Evolutionary conservation across 108 stramenopile species (phyloP).

Genomic region (Mediolabrus comicus): DNA sequence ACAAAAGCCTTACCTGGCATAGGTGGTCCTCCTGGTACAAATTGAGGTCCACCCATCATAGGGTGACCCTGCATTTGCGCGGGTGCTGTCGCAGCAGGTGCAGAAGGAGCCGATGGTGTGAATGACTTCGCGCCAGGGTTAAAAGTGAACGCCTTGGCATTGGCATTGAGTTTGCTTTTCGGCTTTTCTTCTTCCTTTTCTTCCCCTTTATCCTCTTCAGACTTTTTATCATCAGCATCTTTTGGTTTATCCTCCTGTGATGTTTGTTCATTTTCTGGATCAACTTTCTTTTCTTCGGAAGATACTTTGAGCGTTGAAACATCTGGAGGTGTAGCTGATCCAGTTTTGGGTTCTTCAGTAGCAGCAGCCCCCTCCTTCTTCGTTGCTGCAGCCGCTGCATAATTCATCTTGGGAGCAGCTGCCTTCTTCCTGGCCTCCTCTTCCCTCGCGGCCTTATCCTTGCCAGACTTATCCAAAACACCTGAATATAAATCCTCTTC

Average conservation of each 20-base stretch:
- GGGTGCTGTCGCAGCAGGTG: slow-evolving; percentile 22
- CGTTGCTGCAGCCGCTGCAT: slow-evolving; percentile 49
- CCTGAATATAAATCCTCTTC: slow-evolving; percentile 89
- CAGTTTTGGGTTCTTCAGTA: background rate
- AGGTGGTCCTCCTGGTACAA: slow-evolving; percentile 43
- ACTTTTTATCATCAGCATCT: slow-evolving; percentile 19
- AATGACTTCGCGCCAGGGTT: slow-evolving; percentile 81
- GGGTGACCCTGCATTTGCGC: slow-evolving; percentile 18
- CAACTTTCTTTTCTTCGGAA: slow-evolving; percentile 25
- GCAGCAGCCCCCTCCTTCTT: slow-evolving; percentile 31
- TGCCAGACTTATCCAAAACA: slow-evolving; percentile 64
- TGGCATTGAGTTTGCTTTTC: slow-evolving; percentile 77
- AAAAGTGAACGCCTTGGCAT: slow-evolving; percentile 78
- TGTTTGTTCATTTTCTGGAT: background rate
- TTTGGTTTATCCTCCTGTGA: background rate
- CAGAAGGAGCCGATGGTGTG: slow-evolving; percentile 55
- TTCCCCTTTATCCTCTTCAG: slow-evolving; percentile 24
- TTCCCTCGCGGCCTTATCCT: slow-evolving; percentile 37
- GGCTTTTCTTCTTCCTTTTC: slow-evolving; percentile 29
- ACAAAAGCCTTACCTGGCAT: slow-evolving; percentile 30
- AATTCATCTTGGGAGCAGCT: slow-evolving; percentile 29
- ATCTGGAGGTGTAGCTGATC: slow-evolving; percentile 1
- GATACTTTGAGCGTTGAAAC: slow-evolving; percentile 4
- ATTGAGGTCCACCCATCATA: slow-evolving; percentile 48
- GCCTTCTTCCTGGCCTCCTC: slow-evolving; percentile 12